Evolutionary conservation across 805 yeast genomes (phyloP).

Genomic region (Nakazawaea anatomiae): DNA sequence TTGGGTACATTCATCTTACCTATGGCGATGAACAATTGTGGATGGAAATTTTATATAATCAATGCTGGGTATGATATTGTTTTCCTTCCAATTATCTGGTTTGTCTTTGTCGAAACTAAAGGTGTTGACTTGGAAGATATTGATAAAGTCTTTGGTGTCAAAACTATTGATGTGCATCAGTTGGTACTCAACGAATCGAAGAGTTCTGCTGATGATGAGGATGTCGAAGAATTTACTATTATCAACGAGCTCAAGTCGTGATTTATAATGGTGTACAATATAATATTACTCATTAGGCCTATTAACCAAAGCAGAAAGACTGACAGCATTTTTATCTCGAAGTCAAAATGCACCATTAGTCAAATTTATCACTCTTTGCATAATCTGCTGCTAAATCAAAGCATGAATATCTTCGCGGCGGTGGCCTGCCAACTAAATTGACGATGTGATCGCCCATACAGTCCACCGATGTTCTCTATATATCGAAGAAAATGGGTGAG

Average conservation of each 20-base stretch:
- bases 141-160: background rate
- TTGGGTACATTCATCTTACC: constrained; percentile 24
- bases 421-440: no score
- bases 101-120: constrained; percentile 21
- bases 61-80: constrained; percentile 19
- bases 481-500: no score
- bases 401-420: no score
- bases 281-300: no score
- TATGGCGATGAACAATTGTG: constrained; percentile 20
- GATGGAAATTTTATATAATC: constrained; percentile 19
- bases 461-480: no score
- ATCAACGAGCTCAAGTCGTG: background rate
- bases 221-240: background rate
- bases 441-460: no score
- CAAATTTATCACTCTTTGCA: no score
- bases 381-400: no score
- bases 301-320: no score
- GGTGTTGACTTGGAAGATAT: constrained; percentile 21
- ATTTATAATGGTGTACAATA: no score
- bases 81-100: constrained; percentile 18
- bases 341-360: no score
- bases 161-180: background rate
- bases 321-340: no score
- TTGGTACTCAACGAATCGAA: background rate
- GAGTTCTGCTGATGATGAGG: background rate